Conservation (phyloP, 306 rosid genomes). For the Dalbergia oliveri region DNA sequence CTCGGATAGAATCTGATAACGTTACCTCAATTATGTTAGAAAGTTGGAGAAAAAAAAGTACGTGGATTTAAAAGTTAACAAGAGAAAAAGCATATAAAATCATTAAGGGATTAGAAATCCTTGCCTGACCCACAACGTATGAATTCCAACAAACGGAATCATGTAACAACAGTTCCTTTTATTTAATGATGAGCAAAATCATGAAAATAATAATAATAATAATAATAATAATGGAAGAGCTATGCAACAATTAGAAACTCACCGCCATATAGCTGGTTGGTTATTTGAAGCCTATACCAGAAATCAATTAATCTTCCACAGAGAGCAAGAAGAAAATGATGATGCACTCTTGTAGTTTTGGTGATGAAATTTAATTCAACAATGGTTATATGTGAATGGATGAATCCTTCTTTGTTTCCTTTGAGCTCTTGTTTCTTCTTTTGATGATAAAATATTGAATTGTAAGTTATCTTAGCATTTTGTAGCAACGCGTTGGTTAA, state of each 20-base stretch:
- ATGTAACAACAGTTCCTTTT: too few relatives aligned
- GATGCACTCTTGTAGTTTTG: background rate
- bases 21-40: background rate
- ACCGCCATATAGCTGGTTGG: conserved; percentile 32
- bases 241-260: background rate
- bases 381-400: background rate
- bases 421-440: background rate
- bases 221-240: background rate
- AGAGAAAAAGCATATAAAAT: too few relatives aligned
- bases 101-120: too few relatives aligned
- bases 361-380: background rate
- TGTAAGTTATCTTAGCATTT: conserved; percentile 11
- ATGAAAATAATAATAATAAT: background rate
- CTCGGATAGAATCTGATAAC: background rate
- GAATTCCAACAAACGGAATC: too few relatives aligned
- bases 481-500: background rate
- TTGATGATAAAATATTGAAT: background rate
- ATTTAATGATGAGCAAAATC: background rate
- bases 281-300: background rate
- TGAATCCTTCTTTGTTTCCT: background rate
- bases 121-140: too few relatives aligned
- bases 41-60: background rate
- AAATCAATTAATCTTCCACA: background rate
- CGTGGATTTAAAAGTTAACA: too few relatives aligned
- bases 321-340: conserved; percentile 22